Percentiles rank a stretch among this genome's conserved stretches.
These are phyloP conservation scores for Telfairia occidentalis DNA, from an alignment of 331 rosid genomes.

Conservation along the genomic window DNA sequence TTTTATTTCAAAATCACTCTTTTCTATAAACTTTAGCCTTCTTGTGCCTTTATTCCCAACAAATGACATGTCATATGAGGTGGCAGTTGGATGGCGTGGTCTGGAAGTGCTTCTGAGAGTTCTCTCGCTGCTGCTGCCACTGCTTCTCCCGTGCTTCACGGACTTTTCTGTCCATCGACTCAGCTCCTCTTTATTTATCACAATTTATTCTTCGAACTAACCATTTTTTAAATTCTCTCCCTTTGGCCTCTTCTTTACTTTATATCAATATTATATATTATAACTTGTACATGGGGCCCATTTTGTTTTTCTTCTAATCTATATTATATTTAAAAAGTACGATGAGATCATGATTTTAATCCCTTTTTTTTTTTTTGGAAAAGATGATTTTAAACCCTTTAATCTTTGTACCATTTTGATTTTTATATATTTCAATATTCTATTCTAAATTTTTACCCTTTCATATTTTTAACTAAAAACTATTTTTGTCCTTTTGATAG, in stretches of 20 bases:
- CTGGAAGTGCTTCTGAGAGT: not conserved
- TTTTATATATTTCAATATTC: not conserved
- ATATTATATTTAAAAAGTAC: not conserved
- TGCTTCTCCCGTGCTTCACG: conserved; percentile 4
- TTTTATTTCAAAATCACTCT: too few relatives aligned
- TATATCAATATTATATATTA: not conserved
- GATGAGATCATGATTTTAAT: not conserved
- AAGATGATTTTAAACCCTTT: not conserved
- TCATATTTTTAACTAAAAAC: not conserved
- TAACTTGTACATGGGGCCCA: not conserved
- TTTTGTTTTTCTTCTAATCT: too few relatives aligned
- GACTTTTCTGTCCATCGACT: not conserved
- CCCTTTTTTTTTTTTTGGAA: too few relatives aligned
- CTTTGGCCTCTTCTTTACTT: not conserved
- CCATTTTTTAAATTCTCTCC: not conserved
- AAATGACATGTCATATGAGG: not conserved
- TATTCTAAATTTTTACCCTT: not conserved
- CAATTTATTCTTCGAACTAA: too few relatives aligned
- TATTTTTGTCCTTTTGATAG: not conserved
- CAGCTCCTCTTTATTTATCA: not conserved
- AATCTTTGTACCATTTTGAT: not conserved
- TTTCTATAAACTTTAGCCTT: too few relatives aligned
- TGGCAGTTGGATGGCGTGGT: not conserved
- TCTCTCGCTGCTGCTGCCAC: not conserved
- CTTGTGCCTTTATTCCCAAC: too few relatives aligned